These are phyloP conservation scores for Pestalotiopsis sp. DNA, from an alignment of 2,329 filamentous ascomycete species.

Conservation along the genomic window DNA sequence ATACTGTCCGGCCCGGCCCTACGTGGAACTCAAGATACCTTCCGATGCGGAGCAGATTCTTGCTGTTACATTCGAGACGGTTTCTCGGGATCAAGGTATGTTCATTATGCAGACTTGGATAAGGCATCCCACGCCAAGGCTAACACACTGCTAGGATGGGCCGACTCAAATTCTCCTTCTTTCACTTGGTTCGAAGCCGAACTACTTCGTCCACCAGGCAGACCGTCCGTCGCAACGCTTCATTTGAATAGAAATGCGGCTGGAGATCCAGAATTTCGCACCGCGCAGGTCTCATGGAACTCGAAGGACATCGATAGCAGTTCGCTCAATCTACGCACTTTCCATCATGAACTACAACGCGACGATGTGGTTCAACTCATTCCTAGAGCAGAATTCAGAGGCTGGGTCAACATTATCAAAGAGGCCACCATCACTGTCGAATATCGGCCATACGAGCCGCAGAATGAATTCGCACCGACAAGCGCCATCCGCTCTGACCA, in stretches of 20 bases:
- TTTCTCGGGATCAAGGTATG: not conserved
- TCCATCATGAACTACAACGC: not conserved
- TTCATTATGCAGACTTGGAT: not conserved
- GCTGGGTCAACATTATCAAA: not conserved
- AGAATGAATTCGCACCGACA: not conserved
- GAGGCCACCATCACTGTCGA: not conserved
- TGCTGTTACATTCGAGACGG: not conserved
- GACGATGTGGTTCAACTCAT: not conserved
- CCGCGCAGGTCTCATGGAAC: not conserved
- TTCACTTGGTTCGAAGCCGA: not conserved
- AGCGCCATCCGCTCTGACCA: not conserved
- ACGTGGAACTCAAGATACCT: not conserved
- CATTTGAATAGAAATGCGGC: not conserved
- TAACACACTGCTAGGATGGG: not conserved
- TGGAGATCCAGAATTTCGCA: not conserved
- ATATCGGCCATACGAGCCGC: not conserved
- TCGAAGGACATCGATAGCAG: not conserved
- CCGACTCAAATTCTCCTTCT: not conserved
- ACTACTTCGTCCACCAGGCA: not conserved
- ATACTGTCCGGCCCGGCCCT: not conserved
- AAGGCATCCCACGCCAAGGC: not conserved
- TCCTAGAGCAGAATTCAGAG: not conserved
- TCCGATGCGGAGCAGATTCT: not conserved
- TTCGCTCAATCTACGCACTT: too few relatives aligned
- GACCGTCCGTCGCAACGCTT: not conserved